A percentile compares a stretch with the other conserved stretches of the same genome.
These are phyloP conservation scores for Cucumis melo DNA, from an alignment of 306 rosid species.

Conservation along the genomic window DNA sequence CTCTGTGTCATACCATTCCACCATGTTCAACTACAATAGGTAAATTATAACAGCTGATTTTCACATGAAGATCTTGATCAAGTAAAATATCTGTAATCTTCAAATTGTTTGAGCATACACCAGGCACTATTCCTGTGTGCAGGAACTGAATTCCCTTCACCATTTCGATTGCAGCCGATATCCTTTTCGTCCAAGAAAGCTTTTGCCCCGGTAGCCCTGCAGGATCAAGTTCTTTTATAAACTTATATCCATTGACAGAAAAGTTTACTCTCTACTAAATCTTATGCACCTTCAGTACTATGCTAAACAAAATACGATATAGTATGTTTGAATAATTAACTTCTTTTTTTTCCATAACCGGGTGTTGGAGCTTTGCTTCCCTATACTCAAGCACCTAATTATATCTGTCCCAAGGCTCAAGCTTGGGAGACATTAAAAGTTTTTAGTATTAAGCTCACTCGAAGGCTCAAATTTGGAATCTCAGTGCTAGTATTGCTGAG, in stretches of 20 bases:
- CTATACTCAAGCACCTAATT: too few relatives aligned
- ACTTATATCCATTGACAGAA: neutral
- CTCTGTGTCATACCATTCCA: constrained; percentile 30
- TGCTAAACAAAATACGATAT: neutral
- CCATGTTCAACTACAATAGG: constrained; percentile 43
- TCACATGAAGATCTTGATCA: constrained; percentile 59
- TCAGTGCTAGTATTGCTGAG: too few relatives aligned
- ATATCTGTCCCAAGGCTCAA: too few relatives aligned
- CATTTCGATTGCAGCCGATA: constrained; percentile 71
- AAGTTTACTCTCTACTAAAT: neutral
- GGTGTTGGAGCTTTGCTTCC: too few relatives aligned
- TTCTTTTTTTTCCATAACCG: too few relatives aligned
- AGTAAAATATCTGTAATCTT: constrained; percentile 71
- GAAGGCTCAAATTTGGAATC: too few relatives aligned
- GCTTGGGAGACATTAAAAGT: too few relatives aligned
- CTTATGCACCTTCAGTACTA: neutral
- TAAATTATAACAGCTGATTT: constrained; percentile 63
- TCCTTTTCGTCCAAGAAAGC: constrained; percentile 77
- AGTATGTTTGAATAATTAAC: neutral
- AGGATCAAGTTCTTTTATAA: constrained; percentile 3
- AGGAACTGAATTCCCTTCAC: constrained; percentile 82
- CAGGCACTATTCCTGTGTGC: constrained; percentile 92
- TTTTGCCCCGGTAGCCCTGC: constrained; percentile 45
- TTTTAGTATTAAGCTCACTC: too few relatives aligned
- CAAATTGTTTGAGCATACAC: constrained; percentile 59